Base-by-base conservation (phyloP, 2,329 filamentous ascomycete species). In the Trichoderma gracile region DNA sequence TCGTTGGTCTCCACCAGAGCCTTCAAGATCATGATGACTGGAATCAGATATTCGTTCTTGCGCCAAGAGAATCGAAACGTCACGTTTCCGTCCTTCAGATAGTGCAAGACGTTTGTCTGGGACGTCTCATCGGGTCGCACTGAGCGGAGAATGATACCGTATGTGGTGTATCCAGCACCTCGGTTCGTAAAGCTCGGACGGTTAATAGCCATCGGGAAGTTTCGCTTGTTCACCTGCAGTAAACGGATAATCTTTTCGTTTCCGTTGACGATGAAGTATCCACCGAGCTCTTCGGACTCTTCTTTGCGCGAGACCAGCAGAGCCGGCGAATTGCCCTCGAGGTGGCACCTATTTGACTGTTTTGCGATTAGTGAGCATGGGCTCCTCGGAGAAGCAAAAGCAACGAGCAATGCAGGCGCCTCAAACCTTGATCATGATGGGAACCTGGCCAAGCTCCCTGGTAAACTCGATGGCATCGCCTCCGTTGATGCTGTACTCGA, bases 11-110 rank as follows among this genome's bases (percentile, higher is more conserved):
- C 94, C 2, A 95, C 86, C 56, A 99, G 81, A 1, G 95, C 94
- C 80, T 98, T 99, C 68, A 99, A 79, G 40, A 99, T 88, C 94
- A 99, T 98, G 84, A 97, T 89, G 67, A 93, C 91, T 1, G 95
- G 95, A 2, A 99, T 86, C n/a, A 99, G 86, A 73, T 92, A 99
- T 77, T 99, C 95, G 70, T 93, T 92, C 79, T 99, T 99, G 70
- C 93, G 86, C 94, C 94, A 99, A 7, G 94, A 97, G 78, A 99
- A 99, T 64, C 95, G 86, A 78, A 99, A 97, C 0, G 92, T 98
- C 71, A 98, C 89, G 76, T 97, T 98, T 68, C 95, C 95, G 75
- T 99, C 95, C 71, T 85, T 92, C 64, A 99, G 85, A 77, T 98
- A 99, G 78, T 99, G 95, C 55, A 99, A 84, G 40, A 96, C 93